Evolutionary conservation across 2,329 filamentous ascomycete genomes (phyloP).

Genomic region (Leptographium wingfieldii): DNA sequence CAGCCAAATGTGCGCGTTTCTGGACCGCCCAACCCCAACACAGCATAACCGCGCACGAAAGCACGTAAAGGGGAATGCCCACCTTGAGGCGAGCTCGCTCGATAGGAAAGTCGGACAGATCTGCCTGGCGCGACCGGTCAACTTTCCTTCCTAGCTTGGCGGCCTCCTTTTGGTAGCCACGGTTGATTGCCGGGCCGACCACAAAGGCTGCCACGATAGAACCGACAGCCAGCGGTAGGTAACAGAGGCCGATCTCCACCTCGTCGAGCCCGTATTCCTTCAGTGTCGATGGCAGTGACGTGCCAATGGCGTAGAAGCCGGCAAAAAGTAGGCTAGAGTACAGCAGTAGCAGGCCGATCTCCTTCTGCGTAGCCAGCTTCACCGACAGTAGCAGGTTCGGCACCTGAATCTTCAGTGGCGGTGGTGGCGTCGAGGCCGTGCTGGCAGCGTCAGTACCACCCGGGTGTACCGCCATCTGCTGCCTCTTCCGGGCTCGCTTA

Average conservation of each 20-base stretch:
- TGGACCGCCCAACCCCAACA: constrained; percentile 41
- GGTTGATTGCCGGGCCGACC: constrained; percentile 47
- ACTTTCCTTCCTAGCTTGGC: constrained; percentile 36
- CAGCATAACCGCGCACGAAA: constrained; percentile 34
- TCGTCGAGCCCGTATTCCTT: constrained; percentile 44
- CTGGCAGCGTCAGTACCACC: not conserved
- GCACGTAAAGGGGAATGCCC: constrained; percentile 35
- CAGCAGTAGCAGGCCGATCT: constrained; percentile 45
- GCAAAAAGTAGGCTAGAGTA: constrained; percentile 33
- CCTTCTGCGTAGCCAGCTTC: constrained; percentile 68
- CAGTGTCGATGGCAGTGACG: constrained; percentile 32
- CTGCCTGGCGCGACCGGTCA: constrained; percentile 37
- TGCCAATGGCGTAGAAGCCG: constrained; percentile 35
- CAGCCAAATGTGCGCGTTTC: constrained; percentile 28
- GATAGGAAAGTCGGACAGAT: constrained; percentile 36
- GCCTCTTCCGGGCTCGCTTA: not conserved
- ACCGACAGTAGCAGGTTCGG: constrained; percentile 74
- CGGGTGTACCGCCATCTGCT: too few relatives aligned
- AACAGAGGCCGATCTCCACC: constrained; percentile 39
- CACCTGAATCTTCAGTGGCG: constrained; percentile 9
- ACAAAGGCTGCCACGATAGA: constrained; percentile 32
- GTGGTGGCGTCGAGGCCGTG: not conserved
- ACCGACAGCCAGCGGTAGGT: constrained; percentile 36
- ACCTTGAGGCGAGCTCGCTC: constrained; percentile 37
- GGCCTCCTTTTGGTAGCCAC: constrained; percentile 54